Evolutionary conservation across 2,329 filamentous ascomycete species (phyloP), one percentile per base, ranked within the genome.

Genomic region (Colletotrichum musicola): DNA sequence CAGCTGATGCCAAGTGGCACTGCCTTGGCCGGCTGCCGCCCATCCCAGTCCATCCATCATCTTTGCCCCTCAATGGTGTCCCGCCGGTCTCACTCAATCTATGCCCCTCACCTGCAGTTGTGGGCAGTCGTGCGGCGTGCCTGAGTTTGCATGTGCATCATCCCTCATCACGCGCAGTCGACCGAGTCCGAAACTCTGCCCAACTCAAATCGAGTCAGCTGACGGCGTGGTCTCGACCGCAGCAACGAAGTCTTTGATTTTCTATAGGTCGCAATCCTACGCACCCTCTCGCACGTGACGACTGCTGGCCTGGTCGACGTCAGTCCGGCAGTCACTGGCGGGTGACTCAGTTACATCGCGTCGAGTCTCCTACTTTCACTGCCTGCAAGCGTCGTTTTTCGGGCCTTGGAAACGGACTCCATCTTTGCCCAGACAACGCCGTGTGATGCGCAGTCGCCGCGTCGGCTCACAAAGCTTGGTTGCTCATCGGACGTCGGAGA

Each of bases 391-490:
- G n/a, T 50, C 47, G 47, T 6, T 18, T 50, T 20, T 51, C 14
- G 22, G 47, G 16, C 25, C 44, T 51, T 20, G 46, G 30, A 35
- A 20, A 38, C 30, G 20, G 25, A 3, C 38, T 42, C 46, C 44
- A 14, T 49, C 44, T 47, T 56, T 35, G 44, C 51, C 58, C 38
- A 56, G 64, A 27, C 42, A 25, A 44, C 13, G 10, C 42, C 35
- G 58, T 67, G 35, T 67, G 51, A 67, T 63, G 53, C 42, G 44
- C 58, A n/a, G 18, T 27, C 44, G 59, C 59, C 64, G 59, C 53
- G 27, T 67, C 46, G 64, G 64, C 60, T 67, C 46, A 58, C 38
- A 47, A 58, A 67, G 53, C 59, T 67, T 67, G 59, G 58, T 49
- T 44, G 35, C 27, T 50, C 16, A 38, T 46, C 40, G 25, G 35